phyloP scores from a whole-genome alignment of 2,329 filamentous ascomycete species.

The Fusarium sulawesiense region DNA sequence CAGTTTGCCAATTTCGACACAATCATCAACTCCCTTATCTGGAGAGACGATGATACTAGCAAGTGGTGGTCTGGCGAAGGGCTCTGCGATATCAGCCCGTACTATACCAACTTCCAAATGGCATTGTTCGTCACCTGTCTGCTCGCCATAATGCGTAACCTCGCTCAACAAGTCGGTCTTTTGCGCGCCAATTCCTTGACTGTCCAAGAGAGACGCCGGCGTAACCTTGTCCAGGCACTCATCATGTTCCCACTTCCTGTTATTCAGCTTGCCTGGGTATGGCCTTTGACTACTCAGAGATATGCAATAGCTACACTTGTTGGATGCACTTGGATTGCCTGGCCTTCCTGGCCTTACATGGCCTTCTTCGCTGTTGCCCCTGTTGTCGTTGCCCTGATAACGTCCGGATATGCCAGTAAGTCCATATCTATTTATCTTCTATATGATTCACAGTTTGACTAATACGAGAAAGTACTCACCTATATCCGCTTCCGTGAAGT shows the following conservation, averaged over 20 bases:
- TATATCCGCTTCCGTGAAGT: constrained; percentile 62
- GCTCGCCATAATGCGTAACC: constrained; percentile 66
- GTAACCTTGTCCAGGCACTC: constrained; percentile 60
- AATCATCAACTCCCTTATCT: constrained; percentile 63
- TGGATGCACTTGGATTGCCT: constrained; percentile 61
- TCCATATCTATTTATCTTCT: constrained; percentile 7
- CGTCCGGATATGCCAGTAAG: constrained; percentile 63
- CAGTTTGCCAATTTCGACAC: constrained; percentile 61
- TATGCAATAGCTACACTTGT: constrained; percentile 62
- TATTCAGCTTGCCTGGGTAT: constrained; percentile 61
- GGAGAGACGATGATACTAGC: constrained; percentile 62
- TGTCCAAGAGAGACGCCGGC: constrained; percentile 55
- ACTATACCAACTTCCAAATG: constrained; percentile 59
- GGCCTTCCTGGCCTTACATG: constrained; percentile 60
- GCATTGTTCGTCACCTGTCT: constrained; percentile 63
- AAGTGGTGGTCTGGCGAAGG: constrained; percentile 64
- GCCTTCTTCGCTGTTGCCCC: constrained; percentile 62
- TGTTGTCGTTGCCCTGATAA: constrained; percentile 56
- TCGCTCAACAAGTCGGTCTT: constrained; percentile 62
- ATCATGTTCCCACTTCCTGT: constrained; percentile 67
- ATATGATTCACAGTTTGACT: background rate
- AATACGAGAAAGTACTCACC: constrained; percentile 53
- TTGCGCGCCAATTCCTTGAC: constrained; percentile 56
- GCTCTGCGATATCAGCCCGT: constrained; percentile 65
- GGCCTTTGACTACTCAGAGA: constrained; percentile 59